A percentile compares a stretch with the other conserved stretches of the same genome.
These are phyloP conservation scores for Piloderma croceum DNA, from an alignment of 768 basidiomycete species.

Conservation along the genomic window DNA sequence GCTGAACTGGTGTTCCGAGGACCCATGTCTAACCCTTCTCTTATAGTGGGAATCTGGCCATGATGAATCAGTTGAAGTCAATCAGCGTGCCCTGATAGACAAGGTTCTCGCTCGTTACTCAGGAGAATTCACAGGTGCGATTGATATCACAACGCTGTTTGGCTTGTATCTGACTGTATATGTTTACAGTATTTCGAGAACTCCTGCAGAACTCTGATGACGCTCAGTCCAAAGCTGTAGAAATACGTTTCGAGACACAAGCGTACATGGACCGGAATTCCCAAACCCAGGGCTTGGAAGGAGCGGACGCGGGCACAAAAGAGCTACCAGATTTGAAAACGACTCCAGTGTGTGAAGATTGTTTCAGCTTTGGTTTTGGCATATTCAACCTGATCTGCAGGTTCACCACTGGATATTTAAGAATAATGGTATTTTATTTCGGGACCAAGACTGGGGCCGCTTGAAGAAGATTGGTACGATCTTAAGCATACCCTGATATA, in stretches of 20 bases:
- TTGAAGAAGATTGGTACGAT: conserved; percentile 81
- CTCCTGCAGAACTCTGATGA: conserved; percentile 96
- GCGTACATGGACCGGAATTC: conserved; percentile 32
- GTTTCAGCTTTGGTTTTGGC: neutral
- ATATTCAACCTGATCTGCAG: conserved; percentile 31
- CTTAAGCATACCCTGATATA: neutral
- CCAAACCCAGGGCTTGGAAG: conserved; percentile 10
- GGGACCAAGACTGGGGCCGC: conserved; percentile 82
- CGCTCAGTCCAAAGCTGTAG: conserved; percentile 67
- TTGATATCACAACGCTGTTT: neutral
- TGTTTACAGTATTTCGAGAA: conserved; percentile 60
- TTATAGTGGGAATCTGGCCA: conserved; percentile 51
- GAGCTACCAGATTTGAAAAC: conserved; percentile 62
- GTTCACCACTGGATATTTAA: conserved; percentile 79
- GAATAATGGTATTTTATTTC: conserved; percentile 83
- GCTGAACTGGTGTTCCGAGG: neutral
- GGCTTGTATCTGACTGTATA: neutral
- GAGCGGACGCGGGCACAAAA: conserved; percentile 6
- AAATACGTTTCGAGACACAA: conserved; percentile 76
- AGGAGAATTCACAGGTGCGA: conserved; percentile 75
- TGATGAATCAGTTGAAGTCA: conserved; percentile 84
- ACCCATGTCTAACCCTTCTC: neutral
- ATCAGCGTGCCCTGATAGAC: conserved; percentile 94
- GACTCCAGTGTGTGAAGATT: conserved; percentile 38
- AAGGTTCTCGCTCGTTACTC: conserved; percentile 95